Evolutionary conservation across 1,284 basidiomycete species (phyloP), one percentile per base, ranked within the genome.

Genomic region (Ustilago trichophora): DNA sequence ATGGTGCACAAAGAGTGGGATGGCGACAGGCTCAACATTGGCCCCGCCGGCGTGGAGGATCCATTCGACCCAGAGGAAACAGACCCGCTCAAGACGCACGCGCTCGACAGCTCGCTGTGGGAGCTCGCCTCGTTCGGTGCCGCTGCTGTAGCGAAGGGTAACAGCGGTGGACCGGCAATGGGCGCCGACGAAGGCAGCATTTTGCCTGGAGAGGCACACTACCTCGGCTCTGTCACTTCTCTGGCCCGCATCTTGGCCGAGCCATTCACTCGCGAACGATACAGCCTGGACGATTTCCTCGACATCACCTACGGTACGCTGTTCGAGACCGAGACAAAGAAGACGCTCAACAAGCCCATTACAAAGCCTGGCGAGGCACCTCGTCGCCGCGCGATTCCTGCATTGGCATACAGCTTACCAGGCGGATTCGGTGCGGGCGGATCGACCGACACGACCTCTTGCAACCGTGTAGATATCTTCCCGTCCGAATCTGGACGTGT

Each of bases 261-360:
- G 79, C 90, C 91, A 2, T 98, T 98, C 82, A 97, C 92, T 8
- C 94, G 94, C 77, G 91, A 90, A 11, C 86, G 86, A 24, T 98
- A 94, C 82, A 85, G 87, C 22, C 87, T 97, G 86, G 96, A 98
- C 73, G 96, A 98, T 81, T 98, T 98, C 81, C 82, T 98, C 76
- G 96, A 98, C 83, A 93, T 98, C 81, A 92, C 92, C 0, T 98
- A 97, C 78, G 86, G 85, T 13, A 97, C 92, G 91, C 85, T 98
- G 27, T 91, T 96, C 71, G 91, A 94, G 45, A 91, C 90, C 1
- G 95, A 98, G 78, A 85, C 85, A 18, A 88, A 87, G 58, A 85
- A 92, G 43, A 90, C 87, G 65, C 88, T 96, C 19, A 45, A 35
- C 24, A 42, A 45, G 32, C 37, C 42, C 15, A 34, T 21, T 18